phyloP scores from a whole-genome alignment of 1,284 basidiomycete genomes.

The Cutaneotrichosporon mucoides region DNA sequence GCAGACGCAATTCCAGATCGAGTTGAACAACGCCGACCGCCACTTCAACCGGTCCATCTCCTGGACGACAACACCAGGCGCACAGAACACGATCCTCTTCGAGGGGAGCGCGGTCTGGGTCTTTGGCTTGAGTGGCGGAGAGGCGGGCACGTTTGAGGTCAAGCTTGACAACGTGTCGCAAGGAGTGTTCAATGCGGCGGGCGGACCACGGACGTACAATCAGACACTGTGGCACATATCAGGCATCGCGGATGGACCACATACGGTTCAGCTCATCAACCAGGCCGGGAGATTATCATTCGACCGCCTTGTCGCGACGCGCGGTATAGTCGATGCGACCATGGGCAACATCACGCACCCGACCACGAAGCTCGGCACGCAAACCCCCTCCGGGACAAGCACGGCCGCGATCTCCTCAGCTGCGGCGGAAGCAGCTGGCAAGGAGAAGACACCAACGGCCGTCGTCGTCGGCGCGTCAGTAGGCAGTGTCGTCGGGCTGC shows the following conservation, averaged over 20 bases:
- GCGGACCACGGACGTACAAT: constrained; percentile 27
- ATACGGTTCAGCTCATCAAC: constrained; percentile 28
- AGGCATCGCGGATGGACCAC: constrained; percentile 20
- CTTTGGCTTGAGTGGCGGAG: constrained; percentile 29
- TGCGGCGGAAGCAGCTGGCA: background rate
- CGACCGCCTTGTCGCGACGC: constrained; percentile 28
- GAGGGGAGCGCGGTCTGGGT: constrained; percentile 30
- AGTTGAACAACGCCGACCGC: constrained; percentile 13
- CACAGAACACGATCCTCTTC: constrained; percentile 27
- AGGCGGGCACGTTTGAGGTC: constrained; percentile 30
- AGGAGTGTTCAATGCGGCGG: constrained; percentile 27
- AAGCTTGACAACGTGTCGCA: constrained; percentile 26
- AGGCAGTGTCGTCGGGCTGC: constrained; percentile 7
- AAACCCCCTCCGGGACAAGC: background rate
- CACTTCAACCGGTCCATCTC: constrained; percentile 30
- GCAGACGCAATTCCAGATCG: constrained; percentile 24
- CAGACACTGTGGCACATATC: constrained; percentile 31
- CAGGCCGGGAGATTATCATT: constrained; percentile 27
- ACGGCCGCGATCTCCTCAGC: background rate
- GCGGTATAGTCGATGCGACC: constrained; percentile 7
- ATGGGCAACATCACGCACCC: background rate
- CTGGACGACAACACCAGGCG: constrained; percentile 29
- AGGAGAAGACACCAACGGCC: background rate
- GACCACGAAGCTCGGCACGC: background rate
- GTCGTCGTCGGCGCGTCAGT: constrained; percentile 10